Evolutionary conservation across 768 basidiomycete genomes (phyloP), one percentile per base, ranked within the genome.

Genomic region (Panellus pusillus): DNA sequence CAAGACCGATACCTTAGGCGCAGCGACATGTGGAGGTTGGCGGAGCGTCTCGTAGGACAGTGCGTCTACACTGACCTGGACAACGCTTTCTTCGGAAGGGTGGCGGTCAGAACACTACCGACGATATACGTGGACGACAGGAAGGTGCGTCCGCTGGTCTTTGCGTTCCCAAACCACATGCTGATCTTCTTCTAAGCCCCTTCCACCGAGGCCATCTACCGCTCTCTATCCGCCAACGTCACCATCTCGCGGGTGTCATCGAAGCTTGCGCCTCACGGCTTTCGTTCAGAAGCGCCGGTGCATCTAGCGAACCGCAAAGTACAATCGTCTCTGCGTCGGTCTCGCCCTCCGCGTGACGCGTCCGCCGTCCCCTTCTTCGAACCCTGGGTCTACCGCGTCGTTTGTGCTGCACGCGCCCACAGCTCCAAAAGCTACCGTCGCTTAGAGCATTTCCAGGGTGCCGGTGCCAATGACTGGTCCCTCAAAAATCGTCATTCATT

Each of bases 21-120:
- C n/a, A n/a, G n/a, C n/a, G n/a, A n/a, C n/a, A n/a, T n/a, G n/a
- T n/a, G n/a, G n/a, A n/a, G n/a, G n/a, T n/a, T n/a, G n/a, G n/a
- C n/a, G n/a, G n/a, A n/a, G n/a, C n/a, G n/a, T n/a, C n/a, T n/a
- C n/a, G n/a, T n/a, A n/a, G n/a, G n/a, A n/a, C 86, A 86, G 62
- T 94, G 91, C 64, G 74, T 97, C 18, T 88, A 93, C 65, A 79
- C 82, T 1, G 84, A 89, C 53, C 91, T 98, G 68, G 91, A 93
- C 47, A 79, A 98, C 19, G 79, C 82, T 2, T 93, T 97, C 66
- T 82, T 94, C 32, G 92, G 91, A 3, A 80, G 86, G 9, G 85
- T 89, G 42, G 84, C 82, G 20, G 93, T 91, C 8, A 93, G 87
- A 61, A 87, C n/a, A n/a, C n/a, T 98, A 37, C 83, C 88, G 54